A percentile compares a stretch with the other conserved stretches of the same genome.
These are phyloP conservation scores for Stellera chamaejasme DNA, from an alignment of 345 rosid genomes.

Conservation along the genomic window DNA sequence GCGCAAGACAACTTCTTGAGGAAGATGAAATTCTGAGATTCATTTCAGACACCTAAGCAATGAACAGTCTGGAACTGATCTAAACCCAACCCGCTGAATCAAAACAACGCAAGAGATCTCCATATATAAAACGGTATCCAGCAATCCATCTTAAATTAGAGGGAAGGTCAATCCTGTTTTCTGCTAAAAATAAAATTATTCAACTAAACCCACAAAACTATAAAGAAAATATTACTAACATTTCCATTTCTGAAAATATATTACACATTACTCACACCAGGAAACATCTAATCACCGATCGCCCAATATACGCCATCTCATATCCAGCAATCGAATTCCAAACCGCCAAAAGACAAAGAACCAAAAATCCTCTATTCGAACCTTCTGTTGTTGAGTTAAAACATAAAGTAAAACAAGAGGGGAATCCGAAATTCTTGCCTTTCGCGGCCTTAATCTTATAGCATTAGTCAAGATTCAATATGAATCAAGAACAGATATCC, in stretches of 20 bases:
- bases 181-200: conserved; percentile 15
- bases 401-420: not conserved
- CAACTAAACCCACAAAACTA: not conserved
- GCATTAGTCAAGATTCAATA: conserved; percentile 28
- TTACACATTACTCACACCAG: conserved; percentile 1
- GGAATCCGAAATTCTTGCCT: conserved; percentile 13
- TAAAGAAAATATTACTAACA: not conserved
- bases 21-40: not conserved
- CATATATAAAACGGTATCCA: not conserved
- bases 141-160: conserved; percentile 3
- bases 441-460: conserved; percentile 18
- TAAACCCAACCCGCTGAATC: conserved; percentile 16
- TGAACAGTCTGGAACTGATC: not conserved
- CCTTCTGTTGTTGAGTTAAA: not conserved
- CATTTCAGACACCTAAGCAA: not conserved
- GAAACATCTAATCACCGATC: conserved; percentile 1
- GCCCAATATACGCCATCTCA: too few relatives aligned
- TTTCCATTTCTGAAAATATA: not conserved
- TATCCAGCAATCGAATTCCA: not conserved
- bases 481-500: not conserved
- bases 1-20: not conserved
- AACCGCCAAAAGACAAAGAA: not conserved
- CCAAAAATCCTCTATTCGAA: not conserved
- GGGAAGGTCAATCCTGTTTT: not conserved
- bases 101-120: conserved; percentile 2